Evolutionary conservation across 202 grass and related monocot genomes (phyloP).

Genomic region (Elaeis oleifera): DNA sequence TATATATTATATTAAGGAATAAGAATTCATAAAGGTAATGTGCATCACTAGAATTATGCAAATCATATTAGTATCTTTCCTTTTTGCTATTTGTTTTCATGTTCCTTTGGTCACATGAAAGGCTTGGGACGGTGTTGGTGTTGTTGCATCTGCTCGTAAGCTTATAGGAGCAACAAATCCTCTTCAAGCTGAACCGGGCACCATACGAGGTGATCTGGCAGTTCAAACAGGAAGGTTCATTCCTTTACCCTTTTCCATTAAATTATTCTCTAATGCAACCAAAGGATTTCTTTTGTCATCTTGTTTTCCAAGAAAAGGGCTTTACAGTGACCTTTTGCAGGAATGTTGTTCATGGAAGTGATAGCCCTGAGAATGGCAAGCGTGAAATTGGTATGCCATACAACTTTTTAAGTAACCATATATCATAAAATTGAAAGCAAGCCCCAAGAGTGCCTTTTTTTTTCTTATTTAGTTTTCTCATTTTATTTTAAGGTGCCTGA

Average conservation of each 20-base stretch:
- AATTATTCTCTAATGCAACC: background rate
- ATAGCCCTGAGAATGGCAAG: slow-evolving; percentile 85
- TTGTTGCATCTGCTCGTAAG: slow-evolving; percentile 86
- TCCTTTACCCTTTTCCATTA: slow-evolving; percentile 3
- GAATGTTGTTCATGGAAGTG: slow-evolving; percentile 96
- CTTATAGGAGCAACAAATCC: slow-evolving; percentile 93
- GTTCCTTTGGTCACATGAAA: slow-evolving; percentile 29
- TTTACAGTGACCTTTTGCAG: slow-evolving; percentile 31
- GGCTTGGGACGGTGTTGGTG: slow-evolving; percentile 88
- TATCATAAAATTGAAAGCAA: background rate
- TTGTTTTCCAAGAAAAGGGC: too few species aligned
- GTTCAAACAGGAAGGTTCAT: slow-evolving; percentile 90
- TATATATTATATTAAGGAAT: too few species aligned
- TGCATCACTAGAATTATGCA: too few species aligned
- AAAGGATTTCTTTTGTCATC: too few species aligned
- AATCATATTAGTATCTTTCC: background rate
- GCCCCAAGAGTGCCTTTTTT: background rate
- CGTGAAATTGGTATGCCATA: slow-evolving; percentile 60
- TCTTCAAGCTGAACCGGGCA: slow-evolving; percentile 95
- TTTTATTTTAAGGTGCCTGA: too few species aligned
- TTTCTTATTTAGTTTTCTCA: background rate
- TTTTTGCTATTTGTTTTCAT: background rate
- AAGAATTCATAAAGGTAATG: too few species aligned
- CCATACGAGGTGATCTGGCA: slow-evolving; percentile 87
- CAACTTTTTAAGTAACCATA: slow-evolving; percentile 3